Conservation (phyloP, 2,329 filamentous ascomycete species). For the Penicillium sp. region DNA sequence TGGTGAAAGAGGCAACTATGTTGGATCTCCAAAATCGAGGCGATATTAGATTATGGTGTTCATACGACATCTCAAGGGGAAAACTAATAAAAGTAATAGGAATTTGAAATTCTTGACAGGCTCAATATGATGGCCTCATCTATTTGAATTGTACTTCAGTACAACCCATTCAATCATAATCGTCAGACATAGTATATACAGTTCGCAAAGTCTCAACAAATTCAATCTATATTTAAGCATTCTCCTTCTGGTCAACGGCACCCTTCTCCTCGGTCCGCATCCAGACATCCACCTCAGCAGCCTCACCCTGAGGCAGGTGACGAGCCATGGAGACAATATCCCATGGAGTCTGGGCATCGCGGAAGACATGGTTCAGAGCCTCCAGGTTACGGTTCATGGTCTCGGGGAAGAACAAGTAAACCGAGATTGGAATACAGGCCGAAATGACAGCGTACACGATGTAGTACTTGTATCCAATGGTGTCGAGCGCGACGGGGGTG, state of each 20-base stretch:
- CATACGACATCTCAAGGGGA: neutral
- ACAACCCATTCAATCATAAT: neutral
- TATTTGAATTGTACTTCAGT: neutral
- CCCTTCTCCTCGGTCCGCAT: slow-evolving; percentile 20
- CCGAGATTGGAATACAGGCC: slow-evolving; percentile 19
- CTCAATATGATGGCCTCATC: neutral
- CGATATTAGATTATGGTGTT: neutral
- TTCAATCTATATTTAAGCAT: slow-evolving; percentile 8
- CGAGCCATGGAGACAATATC: slow-evolving; percentile 26
- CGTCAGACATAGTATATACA: slow-evolving; percentile 7
- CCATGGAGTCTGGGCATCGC: slow-evolving; percentile 22
- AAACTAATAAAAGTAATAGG: neutral
- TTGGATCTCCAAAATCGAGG: neutral
- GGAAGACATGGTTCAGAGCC: slow-evolving; percentile 24
- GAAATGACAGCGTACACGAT: slow-evolving; percentile 24
- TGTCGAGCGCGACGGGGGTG: slow-evolving; percentile 22
- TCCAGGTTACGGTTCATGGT: slow-evolving; percentile 29
- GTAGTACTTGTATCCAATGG: slow-evolving; percentile 24
- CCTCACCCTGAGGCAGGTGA: slow-evolving; percentile 22
- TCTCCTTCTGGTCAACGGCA: slow-evolving; percentile 18
- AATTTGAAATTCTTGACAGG: neutral
- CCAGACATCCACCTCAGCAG: slow-evolving; percentile 20
- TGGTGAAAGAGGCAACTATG: neutral
- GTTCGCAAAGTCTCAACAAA: neutral
- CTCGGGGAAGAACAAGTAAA: slow-evolving; percentile 25